Evolutionary conservation across 2,329 filamentous ascomycete species (phyloP).

Genomic region (Neofusicoccum laricinum): DNA sequence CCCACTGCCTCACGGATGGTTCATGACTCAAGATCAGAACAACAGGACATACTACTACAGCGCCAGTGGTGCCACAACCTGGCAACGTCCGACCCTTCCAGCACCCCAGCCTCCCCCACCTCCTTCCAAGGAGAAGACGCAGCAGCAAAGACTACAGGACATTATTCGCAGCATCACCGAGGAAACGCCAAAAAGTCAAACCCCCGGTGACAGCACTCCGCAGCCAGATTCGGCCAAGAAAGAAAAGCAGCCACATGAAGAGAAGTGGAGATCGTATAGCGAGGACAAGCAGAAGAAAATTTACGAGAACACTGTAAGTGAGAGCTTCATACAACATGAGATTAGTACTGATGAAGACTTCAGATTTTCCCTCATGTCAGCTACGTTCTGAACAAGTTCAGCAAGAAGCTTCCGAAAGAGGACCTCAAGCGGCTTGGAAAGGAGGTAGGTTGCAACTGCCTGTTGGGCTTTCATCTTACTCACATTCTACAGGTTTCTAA

Average conservation of each 20-base stretch:
- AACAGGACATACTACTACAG: constrained; percentile 83
- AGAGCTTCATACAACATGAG: background rate
- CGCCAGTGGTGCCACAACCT: constrained; percentile 72
- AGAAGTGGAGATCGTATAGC: constrained; percentile 68
- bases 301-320: constrained; percentile 85
- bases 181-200: constrained; percentile 50
- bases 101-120: constrained; percentile 55
- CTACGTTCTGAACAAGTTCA: constrained; percentile 81
- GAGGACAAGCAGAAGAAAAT: constrained; percentile 91
- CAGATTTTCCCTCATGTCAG: constrained; percentile 84
- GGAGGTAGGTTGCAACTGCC: constrained; percentile 46
- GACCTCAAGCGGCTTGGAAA: constrained; percentile 64
- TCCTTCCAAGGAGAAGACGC: constrained; percentile 64
- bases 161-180: constrained; percentile 74
- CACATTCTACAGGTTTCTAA: constrained; percentile 54
- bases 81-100: constrained; percentile 72
- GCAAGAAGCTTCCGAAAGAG: constrained; percentile 80
- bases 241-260: constrained; percentile 50
- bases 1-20: constrained; percentile 81
- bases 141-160: constrained; percentile 75
- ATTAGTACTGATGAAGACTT: constrained; percentile 17
- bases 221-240: constrained; percentile 56
- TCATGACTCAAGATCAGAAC: constrained; percentile 63
- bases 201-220: constrained; percentile 61
- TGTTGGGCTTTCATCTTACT: background rate